Evolutionary conservation across 169 alveolate genomes (phyloP).

Genomic region (Plasmodium sp.): DNA sequence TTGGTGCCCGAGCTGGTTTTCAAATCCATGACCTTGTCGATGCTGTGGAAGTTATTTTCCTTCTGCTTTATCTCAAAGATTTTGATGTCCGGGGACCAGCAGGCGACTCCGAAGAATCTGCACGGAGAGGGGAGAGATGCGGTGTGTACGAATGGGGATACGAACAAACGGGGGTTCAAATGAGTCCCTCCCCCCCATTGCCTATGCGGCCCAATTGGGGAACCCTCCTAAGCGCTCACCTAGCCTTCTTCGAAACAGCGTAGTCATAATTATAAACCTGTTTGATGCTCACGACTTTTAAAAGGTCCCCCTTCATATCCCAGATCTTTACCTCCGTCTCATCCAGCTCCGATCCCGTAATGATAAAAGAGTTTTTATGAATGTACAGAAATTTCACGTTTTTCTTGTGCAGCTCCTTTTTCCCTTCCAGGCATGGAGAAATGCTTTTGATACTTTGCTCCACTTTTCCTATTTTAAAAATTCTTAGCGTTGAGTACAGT

Average conservation of each 20-base stretch:
- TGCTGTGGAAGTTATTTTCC: slow-evolving; percentile 18
- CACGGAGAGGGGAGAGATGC: neutral
- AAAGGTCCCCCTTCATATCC: slow-evolving; percentile 27
- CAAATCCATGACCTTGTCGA: slow-evolving; percentile 26
- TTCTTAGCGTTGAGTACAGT: slow-evolving; percentile 9
- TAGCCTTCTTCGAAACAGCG: slow-evolving; percentile 13
- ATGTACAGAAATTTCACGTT: slow-evolving; percentile 18
- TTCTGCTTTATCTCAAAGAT: slow-evolving; percentile 18
- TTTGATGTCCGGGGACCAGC: slow-evolving; percentile 38
- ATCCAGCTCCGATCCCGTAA: slow-evolving; percentile 32
- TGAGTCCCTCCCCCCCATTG: neutral
- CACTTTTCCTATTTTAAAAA: slow-evolving; percentile 12
- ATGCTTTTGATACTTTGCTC: slow-evolving; percentile 7
- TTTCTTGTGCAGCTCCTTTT: slow-evolving; percentile 9
- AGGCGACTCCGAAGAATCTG: slow-evolving; percentile 30
- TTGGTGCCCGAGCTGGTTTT: slow-evolving; percentile 32
- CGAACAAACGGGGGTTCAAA: neutral
- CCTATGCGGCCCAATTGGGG: neutral
- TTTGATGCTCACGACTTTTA: slow-evolving; percentile 15
- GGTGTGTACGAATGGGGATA: neutral
- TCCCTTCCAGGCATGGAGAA: neutral
- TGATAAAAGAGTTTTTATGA: slow-evolving; percentile 11
- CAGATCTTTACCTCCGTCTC: slow-evolving; percentile 40
- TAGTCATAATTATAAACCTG: slow-evolving; percentile 26
- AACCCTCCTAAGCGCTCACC: neutral